Base-by-base conservation (phyloP, 768 basidiomycete species). In the Mrakia frigida region DNA sequence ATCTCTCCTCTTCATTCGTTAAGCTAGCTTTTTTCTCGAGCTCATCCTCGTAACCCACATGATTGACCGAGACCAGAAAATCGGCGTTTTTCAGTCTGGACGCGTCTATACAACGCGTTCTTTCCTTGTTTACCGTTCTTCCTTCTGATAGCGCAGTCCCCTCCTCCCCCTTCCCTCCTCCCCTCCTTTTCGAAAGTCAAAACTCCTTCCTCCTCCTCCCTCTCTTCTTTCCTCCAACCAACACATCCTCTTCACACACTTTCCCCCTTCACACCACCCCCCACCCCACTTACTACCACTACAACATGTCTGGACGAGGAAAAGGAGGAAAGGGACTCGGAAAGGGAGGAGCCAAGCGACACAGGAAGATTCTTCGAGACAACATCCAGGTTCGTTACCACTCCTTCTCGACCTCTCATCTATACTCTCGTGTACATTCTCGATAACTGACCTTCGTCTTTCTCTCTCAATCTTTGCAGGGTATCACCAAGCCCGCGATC, bases 271-370 rank as follows among this genome's bases (percentile, higher is more conserved):
- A 46, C 43, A n/a, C n/a, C n/a, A n/a, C 43, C 43, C 43, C 43
- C 43, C 43, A 46, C 43, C 43, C 43, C 43, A 46, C 43, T 46
- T 46, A 25, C 68, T 23, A 41, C 41, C 9, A 39, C 41, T 41
- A 70, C 85, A n/a, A n/a, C 82, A 83, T 95, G 93, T 94, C 93
- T 88, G 94, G 94, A 87, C 93, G 94, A 84, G 94, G 94, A 84
- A 95, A 94, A 16, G 89, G 89, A 85, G 89, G 90, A 81, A 91
- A 91, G 87, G 93, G 93, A 84, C 92, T 96, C 84, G 94, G 94
- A 85, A 96, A 95, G 89, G 93, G 94, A 82, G 94, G 94, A 77
- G 83, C 92, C 61, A 93, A 94, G 88, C 91, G 94, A 85, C 94
- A 95, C 86, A 91, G 94, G 83, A 97, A 72, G 73, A 74, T 74